Evolutionary conservation across 1,284 basidiomycete species (phyloP).

Genomic region (Ustilago tritici): DNA sequence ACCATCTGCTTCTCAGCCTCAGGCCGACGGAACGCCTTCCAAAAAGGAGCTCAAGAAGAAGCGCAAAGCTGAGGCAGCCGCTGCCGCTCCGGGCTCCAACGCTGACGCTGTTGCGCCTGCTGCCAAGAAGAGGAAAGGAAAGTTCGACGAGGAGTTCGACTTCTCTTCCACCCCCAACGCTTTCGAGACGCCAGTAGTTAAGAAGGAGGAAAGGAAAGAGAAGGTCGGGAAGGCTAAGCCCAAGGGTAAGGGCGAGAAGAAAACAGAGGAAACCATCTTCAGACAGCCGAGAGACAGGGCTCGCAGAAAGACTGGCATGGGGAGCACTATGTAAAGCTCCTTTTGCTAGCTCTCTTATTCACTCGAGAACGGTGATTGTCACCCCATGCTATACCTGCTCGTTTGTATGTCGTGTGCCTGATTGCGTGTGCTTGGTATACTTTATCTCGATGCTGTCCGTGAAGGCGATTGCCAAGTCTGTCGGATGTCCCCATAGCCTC

Average conservation of each 20-base stretch:
- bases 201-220: constrained; percentile 1
- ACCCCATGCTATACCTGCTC: too few species aligned
- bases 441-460: too few species aligned
- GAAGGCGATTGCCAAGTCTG: too few species aligned
- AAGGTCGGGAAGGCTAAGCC: background rate
- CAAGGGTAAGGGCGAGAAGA: constrained; percentile 10
- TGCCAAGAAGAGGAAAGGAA: constrained; percentile 23
- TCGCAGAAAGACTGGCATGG: constrained; percentile 34
- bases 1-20: background rate
- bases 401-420: too few species aligned
- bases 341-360: background rate
- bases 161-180: constrained; percentile 23
- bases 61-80: constrained; percentile 23
- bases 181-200: constrained; percentile 15
- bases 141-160: constrained; percentile 40
- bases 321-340: constrained; percentile 27
- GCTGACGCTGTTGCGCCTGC: background rate
- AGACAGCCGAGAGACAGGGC: constrained; percentile 44
- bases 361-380: too few species aligned
- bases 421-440: too few species aligned
- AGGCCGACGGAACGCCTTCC: background rate
- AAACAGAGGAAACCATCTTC: constrained; percentile 16
- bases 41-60: constrained; percentile 46
- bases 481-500: too few species aligned
- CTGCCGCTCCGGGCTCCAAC: background rate